Percentiles rank a stretch among this genome's conserved stretches.
phyloP scores from a whole-genome alignment of 148 eudicot species.

The Vaccinium corymbosum region DNA sequence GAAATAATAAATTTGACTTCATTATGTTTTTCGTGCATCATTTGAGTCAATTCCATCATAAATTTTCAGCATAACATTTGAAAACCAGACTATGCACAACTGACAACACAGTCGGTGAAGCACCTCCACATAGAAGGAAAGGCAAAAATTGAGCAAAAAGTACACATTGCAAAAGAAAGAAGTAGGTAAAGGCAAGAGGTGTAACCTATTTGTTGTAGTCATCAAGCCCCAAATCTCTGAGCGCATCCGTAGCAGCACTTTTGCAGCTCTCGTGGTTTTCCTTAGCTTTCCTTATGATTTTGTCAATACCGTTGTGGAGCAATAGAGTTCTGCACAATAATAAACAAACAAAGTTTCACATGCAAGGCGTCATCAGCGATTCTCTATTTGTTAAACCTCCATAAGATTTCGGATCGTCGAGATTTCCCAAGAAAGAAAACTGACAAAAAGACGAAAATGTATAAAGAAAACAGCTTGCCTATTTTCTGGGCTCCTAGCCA shows the following conservation, averaged over 20 bases:
- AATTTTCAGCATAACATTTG: neutral
- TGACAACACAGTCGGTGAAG: neutral
- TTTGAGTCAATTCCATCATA: neutral
- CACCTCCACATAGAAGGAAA: neutral
- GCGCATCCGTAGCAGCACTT: conserved; percentile 85
- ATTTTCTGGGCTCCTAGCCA: conserved; percentile 83
- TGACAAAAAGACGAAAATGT: neutral
- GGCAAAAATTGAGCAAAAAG: neutral
- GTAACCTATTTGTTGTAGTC: conserved; percentile 61
- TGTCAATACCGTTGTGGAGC: conserved; percentile 71
- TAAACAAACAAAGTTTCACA: neutral
- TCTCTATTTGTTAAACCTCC: neutral
- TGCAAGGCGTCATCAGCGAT: neutral
- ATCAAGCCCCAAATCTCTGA: conserved; percentile 84
- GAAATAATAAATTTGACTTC: neutral
- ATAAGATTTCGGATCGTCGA: neutral
- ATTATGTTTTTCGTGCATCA: neutral
- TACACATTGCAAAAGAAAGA: neutral
- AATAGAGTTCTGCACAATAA: conserved; percentile 53
- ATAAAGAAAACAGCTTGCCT: conserved; percentile 34
- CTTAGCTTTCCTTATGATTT: conserved; percentile 73
- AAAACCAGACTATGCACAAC: neutral
- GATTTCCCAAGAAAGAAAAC: neutral
- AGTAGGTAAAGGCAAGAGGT: neutral
- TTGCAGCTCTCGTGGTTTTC: conserved; percentile 66